Evolutionary conservation across 139 green algal genomes (phyloP).

Genomic region (Gonium pectorale): DNA sequence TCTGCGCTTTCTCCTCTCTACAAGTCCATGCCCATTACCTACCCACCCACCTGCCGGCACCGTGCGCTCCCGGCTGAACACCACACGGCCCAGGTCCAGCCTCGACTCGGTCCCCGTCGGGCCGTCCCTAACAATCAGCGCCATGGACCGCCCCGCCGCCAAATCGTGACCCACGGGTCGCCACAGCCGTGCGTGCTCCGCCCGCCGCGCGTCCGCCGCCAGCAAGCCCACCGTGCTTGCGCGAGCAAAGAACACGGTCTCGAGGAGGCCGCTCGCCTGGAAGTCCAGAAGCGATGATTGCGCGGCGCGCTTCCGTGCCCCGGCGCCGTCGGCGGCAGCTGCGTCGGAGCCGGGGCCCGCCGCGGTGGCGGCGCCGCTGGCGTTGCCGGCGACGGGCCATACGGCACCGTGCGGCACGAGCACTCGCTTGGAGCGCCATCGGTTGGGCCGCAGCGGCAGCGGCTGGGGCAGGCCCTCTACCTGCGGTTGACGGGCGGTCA

Average conservation of each 20-base stretch:
- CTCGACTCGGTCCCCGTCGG: background rate
- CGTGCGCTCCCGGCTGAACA: conserved; percentile 1
- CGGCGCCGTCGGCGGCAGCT: conserved; percentile 6
- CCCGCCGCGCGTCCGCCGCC: background rate
- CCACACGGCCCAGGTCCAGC: conserved; percentile 1
- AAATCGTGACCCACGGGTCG: conserved; percentile 8
- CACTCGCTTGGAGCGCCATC: background rate
- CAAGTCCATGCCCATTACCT: background rate
- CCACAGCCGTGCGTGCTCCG: conserved; percentile 11
- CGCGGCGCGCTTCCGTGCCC: no score
- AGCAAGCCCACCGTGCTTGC: background rate
- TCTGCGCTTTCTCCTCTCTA: no score
- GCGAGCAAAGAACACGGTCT: background rate
- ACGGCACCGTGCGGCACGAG: background rate
- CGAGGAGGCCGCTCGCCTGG: background rate
- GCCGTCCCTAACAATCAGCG: background rate
- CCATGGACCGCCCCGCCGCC: background rate
- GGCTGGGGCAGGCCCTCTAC: background rate
- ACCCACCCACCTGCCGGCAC: background rate
- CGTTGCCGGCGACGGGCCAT: no score
- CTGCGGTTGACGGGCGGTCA: no score
- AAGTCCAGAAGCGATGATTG: conserved; percentile 4
- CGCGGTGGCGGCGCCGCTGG: no score
- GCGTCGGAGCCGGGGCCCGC: no score
- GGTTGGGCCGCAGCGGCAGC: background rate